Conservation (phyloP, 306 rosid genomes). For the Prunus campanulata region DNA sequence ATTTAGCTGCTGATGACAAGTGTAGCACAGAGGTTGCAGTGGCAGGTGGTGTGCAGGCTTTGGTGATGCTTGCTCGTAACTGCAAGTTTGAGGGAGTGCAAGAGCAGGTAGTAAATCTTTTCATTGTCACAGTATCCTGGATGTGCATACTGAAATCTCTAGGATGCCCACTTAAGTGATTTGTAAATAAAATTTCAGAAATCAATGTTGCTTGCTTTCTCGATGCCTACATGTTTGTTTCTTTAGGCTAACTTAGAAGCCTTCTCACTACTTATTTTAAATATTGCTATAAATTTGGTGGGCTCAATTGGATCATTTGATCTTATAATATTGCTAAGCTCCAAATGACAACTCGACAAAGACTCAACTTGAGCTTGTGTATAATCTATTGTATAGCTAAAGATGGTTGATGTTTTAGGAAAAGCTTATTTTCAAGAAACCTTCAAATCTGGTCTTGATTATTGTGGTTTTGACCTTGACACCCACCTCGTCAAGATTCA, state of each 20-base stretch:
- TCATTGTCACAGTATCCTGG: conserved; percentile 12
- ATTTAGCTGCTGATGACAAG: conserved; percentile 99
- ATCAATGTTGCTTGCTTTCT: too few species aligned
- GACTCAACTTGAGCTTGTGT: background rate
- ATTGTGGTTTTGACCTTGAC: conserved; percentile 6
- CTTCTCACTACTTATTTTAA: too few species aligned
- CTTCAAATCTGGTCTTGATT: background rate
- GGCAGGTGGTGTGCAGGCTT: conserved; percentile 98
- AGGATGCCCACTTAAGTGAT: conserved; percentile 15
- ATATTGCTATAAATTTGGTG: background rate
- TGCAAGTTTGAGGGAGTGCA: conserved; percentile 99
- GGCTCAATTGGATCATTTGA: background rate
- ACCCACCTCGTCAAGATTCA: conserved; percentile 1
- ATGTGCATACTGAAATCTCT: conserved; percentile 11
- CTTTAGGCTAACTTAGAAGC: too few species aligned
- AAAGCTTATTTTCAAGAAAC: background rate
- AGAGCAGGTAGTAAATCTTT: conserved; percentile 74
- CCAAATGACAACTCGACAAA: background rate
- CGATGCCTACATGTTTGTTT: too few species aligned
- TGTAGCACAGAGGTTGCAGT: conserved; percentile 97
- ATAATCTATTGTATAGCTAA: background rate
- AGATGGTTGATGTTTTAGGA: conserved; percentile 1
- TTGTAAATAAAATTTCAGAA: conserved; percentile 10
- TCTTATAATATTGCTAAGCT: background rate
- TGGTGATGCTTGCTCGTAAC: conserved; percentile 97